These are phyloP conservation scores for Centrapalus pauciflorus DNA, from an alignment of 129 eudicot species.

Conservation along the genomic window DNA sequence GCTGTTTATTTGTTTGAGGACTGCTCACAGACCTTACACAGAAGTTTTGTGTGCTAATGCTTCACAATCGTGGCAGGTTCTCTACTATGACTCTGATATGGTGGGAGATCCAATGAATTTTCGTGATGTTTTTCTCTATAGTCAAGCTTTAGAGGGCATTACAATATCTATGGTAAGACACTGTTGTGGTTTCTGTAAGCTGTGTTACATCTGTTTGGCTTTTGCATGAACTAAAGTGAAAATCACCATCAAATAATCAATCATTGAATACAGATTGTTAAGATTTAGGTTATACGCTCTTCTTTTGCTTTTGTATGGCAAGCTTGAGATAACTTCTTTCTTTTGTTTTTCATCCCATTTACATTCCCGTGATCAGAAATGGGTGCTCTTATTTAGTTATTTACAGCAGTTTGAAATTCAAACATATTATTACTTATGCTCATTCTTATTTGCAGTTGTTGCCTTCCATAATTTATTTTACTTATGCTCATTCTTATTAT, in stretches of 20 bases:
- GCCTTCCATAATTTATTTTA: too few relatives aligned
- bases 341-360: background rate
- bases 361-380: background rate
- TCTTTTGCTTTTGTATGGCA: background rate
- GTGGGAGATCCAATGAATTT: conserved; percentile 89
- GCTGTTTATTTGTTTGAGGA: background rate
- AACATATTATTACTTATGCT: too few relatives aligned
- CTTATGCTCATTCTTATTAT: too few relatives aligned
- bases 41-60: conserved; percentile 7
- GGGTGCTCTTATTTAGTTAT: background rate
- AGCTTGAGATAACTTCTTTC: background rate
- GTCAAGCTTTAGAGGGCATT: conserved; percentile 96
- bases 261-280: background rate
- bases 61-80: conserved; percentile 43
- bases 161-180: conserved; percentile 67
- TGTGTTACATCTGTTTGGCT: conserved; percentile 5
- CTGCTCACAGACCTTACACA: background rate
- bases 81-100: conserved; percentile 72
- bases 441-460: too few relatives aligned
- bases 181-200: conserved; percentile 5
- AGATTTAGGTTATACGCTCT: background rate
- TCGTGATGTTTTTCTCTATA: conserved; percentile 80
- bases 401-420: background rate
- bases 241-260: background rate
- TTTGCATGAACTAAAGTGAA: conserved; percentile 2